These are phyloP conservation scores for Colletotrichum neosansevieriae DNA, from an alignment of 2,329 filamentous ascomycete species.

Conservation along the genomic window DNA sequence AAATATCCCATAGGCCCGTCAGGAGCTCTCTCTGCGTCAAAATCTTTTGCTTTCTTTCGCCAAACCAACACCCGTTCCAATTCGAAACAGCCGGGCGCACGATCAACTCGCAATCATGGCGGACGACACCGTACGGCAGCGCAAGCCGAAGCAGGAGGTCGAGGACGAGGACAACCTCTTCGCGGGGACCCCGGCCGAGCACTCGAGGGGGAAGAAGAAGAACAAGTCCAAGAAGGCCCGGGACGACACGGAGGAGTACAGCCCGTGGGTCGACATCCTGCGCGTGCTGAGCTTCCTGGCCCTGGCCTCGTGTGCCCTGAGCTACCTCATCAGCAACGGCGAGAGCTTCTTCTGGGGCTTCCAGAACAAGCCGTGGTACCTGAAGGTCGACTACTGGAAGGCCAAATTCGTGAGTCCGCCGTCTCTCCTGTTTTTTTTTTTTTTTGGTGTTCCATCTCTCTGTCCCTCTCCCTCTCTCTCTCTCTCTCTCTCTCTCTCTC, in stretches of 20 bases:
- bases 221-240: constrained; percentile 44
- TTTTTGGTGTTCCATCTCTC: background rate
- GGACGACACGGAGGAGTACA: constrained; percentile 71
- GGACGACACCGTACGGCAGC: constrained; percentile 56
- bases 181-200: constrained; percentile 43
- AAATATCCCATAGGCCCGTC: constrained; percentile 15
- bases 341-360: constrained; percentile 77
- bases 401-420: constrained; percentile 66
- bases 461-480: too few species aligned
- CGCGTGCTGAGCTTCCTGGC: constrained; percentile 77
- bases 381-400: constrained; percentile 69
- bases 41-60: background rate
- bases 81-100: background rate
- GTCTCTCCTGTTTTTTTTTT: background rate
- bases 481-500: too few species aligned
- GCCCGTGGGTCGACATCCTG: constrained; percentile 72
- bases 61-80: background rate
- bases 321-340: constrained; percentile 80
- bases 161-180: constrained; percentile 49
- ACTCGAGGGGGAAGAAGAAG: constrained; percentile 43
- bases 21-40: background rate
- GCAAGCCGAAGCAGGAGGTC: constrained; percentile 51
- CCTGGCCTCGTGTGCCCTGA: constrained; percentile 75
- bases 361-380: constrained; percentile 71
- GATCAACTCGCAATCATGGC: constrained; percentile 50